A percentile compares a stretch with the other conserved stretches of the same genome.
phyloP scores from a whole-genome alignment of 2,329 filamentous ascomycete species.

The Aureobasidium melanogenum region DNA sequence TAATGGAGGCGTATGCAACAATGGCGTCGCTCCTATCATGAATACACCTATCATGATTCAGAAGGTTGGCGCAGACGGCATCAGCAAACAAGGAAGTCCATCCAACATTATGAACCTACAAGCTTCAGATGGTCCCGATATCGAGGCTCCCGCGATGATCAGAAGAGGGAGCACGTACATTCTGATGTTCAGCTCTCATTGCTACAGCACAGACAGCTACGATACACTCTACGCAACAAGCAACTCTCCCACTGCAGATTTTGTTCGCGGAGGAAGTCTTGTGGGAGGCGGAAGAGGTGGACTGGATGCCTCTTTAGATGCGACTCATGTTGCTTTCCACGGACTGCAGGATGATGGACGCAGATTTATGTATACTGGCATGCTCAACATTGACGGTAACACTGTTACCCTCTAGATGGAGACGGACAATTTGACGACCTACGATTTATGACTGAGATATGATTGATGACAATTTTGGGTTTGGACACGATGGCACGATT shows the following conservation, averaged over 20 bases:
- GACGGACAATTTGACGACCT: not conserved
- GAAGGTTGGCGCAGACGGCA: slow-evolving; percentile 19
- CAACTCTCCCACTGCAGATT: slow-evolving; percentile 12
- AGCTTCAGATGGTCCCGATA: slow-evolving; percentile 20
- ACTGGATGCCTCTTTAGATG: slow-evolving; percentile 16
- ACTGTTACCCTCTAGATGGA: not conserved
- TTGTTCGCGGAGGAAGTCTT: slow-evolving; percentile 12
- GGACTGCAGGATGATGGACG: slow-evolving; percentile 17
- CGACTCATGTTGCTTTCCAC: slow-evolving; percentile 18
- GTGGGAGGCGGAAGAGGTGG: slow-evolving; percentile 16
- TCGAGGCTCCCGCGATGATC: slow-evolving; percentile 22
- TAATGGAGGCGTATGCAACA: slow-evolving; percentile 21
- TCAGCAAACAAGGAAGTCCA: slow-evolving; percentile 17
- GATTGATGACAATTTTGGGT: not conserved
- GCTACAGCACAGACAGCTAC: slow-evolving; percentile 21
- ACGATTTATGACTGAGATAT: not conserved
- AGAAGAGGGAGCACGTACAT: slow-evolving; percentile 20
- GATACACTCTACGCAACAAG: slow-evolving; percentile 19
- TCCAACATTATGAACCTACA: slow-evolving; percentile 19
- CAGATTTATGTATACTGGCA: slow-evolving; percentile 16
- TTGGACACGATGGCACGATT: not conserved
- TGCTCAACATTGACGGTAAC: slow-evolving; percentile 1
- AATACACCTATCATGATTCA: slow-evolving; percentile 23
- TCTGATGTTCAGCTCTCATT: slow-evolving; percentile 24
- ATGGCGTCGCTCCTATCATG: slow-evolving; percentile 14